Percentiles rank a stretch among this genome's conserved stretches.
phyloP scores from a whole-genome alignment of 2,329 filamentous ascomycete species.

The Aspergillus vadensis region DNA sequence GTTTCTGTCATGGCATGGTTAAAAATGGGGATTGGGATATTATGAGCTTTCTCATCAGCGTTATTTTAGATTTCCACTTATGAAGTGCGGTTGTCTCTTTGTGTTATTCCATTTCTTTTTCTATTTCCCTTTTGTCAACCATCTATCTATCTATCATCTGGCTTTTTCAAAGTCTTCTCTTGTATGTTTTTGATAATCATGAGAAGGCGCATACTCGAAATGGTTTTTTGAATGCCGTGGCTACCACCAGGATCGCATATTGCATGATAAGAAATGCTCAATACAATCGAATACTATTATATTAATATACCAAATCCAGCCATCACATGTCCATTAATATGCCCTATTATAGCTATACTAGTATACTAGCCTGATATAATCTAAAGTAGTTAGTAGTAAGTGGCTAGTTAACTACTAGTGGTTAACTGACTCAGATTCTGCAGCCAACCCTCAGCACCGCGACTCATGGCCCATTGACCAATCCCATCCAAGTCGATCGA shows the following conservation, averaged over 20 bases:
- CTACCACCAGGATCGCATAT: background rate
- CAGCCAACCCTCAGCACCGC: background rate
- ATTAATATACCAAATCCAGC: too few relatives aligned
- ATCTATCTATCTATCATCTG: background rate
- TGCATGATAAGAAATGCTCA: background rate
- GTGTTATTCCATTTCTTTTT: background rate
- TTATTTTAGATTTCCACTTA: conserved; percentile 14
- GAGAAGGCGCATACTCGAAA: background rate
- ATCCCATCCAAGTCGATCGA: too few relatives aligned
- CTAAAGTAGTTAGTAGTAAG: background rate
- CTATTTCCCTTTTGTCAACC: background rate
- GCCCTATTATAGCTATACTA: too few relatives aligned
- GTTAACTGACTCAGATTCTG: background rate
- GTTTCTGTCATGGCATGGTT: conserved; percentile 15
- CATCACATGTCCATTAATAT: too few relatives aligned
- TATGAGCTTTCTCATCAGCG: conserved; percentile 14
- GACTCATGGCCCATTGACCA: too few relatives aligned
- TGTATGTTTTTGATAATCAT: background rate
- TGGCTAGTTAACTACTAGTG: background rate
- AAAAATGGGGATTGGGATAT: conserved; percentile 17
- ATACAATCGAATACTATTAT: too few relatives aligned
- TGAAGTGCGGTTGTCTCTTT: background rate
- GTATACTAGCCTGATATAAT: too few relatives aligned
- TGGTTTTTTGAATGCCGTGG: background rate
- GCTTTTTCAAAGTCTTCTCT: background rate